A percentile compares a stretch with the other conserved stretches of the same genome.
These are phyloP conservation scores for Trichoderma koningii DNA, from an alignment of 2,329 filamentous ascomycete genomes.

Conservation along the genomic window DNA sequence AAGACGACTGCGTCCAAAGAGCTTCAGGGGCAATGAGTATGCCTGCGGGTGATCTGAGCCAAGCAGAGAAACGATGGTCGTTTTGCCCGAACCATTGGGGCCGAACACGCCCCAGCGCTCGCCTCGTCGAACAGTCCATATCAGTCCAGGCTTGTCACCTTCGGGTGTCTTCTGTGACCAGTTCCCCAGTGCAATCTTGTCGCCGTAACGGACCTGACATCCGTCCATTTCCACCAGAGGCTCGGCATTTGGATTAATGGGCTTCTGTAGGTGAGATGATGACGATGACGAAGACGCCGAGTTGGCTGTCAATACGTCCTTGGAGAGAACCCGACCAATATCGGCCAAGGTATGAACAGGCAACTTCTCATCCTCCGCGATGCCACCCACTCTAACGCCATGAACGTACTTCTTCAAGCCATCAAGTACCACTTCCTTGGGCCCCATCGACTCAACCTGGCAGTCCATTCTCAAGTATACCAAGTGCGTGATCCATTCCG, in stretches of 20 bases:
- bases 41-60: slow-evolving; percentile 95
- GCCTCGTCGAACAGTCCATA: slow-evolving; percentile 80
- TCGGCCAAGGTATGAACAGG: slow-evolving; percentile 53
- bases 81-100: slow-evolving; percentile 93
- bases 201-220: slow-evolving; percentile 77
- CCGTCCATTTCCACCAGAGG: slow-evolving; percentile 84
- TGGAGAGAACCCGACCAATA: slow-evolving; percentile 50
- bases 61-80: slow-evolving; percentile 86
- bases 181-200: slow-evolving; percentile 75
- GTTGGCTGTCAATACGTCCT: slow-evolving; percentile 26
- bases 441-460: slow-evolving; percentile 65
- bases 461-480: slow-evolving; percentile 70
- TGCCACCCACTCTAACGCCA: slow-evolving; percentile 48
- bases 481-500: slow-evolving; percentile 87
- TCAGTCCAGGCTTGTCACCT: slow-evolving; percentile 62
- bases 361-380: slow-evolving; percentile 51
- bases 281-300: slow-evolving; percentile 13
- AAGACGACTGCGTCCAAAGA: slow-evolving; percentile 81
- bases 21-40: slow-evolving; percentile 81
- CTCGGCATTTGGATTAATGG: slow-evolving; percentile 53
- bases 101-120: slow-evolving; percentile 93
- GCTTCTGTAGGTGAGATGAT: slow-evolving; percentile 31
- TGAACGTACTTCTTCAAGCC: slow-evolving; percentile 52
- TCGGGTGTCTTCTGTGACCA: slow-evolving; percentile 66
- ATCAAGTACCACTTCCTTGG: slow-evolving; percentile 63